phyloP scores from a whole-genome alignment of 805 yeast species.

The Candida stauntonica region DNA sequence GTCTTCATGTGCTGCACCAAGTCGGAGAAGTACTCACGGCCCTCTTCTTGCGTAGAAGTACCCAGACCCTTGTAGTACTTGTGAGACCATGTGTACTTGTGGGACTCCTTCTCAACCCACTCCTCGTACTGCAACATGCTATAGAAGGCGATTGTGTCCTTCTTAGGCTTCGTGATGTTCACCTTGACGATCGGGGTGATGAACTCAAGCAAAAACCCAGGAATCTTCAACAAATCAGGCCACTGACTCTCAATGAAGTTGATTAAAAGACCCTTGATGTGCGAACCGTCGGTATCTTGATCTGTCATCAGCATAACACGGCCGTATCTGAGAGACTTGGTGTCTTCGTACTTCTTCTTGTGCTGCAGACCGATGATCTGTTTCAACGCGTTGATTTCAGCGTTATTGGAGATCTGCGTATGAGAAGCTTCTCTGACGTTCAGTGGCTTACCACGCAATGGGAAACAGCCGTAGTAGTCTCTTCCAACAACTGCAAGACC shows the following conservation, averaged over 20 bases:
- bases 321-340: slow-evolving; percentile 81
- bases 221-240: slow-evolving; percentile 86
- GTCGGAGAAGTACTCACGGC: slow-evolving; percentile 81
- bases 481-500: slow-evolving; percentile 95
- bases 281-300: slow-evolving; percentile 99
- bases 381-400: slow-evolving; percentile 91
- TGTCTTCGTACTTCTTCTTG: slow-evolving; percentile 72
- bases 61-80: slow-evolving; percentile 99
- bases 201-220: slow-evolving; percentile 89
- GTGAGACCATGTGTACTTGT: slow-evolving; percentile 73
- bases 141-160: slow-evolving; percentile 67
- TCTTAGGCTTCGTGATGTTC: slow-evolving; percentile 61
- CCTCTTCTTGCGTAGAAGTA: slow-evolving; percentile 81
- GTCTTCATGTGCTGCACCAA: slow-evolving; percentile 81
- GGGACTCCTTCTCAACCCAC: slow-evolving; percentile 87
- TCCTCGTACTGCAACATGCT: slow-evolving; percentile 93
- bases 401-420: slow-evolving; percentile 90
- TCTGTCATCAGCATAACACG: slow-evolving; percentile 99
- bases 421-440: slow-evolving; percentile 96
- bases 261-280: slow-evolving; percentile 91
- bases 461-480: slow-evolving; percentile 92
- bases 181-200: slow-evolving; percentile 96
- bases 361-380: slow-evolving; percentile 95
- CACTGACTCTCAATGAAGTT: slow-evolving; percentile 90
- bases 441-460: slow-evolving; percentile 88